A percentile compares a stretch with the other conserved stretches of the same genome.
phyloP scores from a whole-genome alignment of 225 moss, liverwort and hornwort species.

The Ulota crispa region DNA sequence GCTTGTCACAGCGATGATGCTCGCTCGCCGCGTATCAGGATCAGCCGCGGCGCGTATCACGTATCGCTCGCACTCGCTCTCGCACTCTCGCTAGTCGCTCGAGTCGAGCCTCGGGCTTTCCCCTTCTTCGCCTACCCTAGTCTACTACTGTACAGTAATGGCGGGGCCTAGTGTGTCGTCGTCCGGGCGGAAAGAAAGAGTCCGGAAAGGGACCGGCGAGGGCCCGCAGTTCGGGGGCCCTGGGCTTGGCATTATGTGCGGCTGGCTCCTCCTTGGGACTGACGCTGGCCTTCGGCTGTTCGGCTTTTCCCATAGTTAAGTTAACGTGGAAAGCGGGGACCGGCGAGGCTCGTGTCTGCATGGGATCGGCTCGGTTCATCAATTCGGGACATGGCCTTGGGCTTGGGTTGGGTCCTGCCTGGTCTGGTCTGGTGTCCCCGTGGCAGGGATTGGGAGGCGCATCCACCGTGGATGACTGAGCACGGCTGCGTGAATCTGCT shows the following conservation, averaged over 20 bases:
- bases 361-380: slow-evolving; percentile 7
- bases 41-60: slow-evolving; percentile 2
- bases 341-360: not conserved
- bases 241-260: slow-evolving; percentile 34
- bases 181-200: slow-evolving; percentile 19
- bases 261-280: not conserved
- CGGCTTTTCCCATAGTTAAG: not conserved
- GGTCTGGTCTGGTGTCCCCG: too few species aligned
- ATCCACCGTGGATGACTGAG: too few species aligned
- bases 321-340: not conserved
- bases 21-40: slow-evolving; percentile 35
- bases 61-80: not conserved
- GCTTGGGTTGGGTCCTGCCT: too few species aligned
- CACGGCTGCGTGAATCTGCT: too few species aligned
- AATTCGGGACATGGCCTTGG: not conserved
- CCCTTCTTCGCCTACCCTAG: too few species aligned
- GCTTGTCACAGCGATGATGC: slow-evolving; percentile 25
- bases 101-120: too few species aligned
- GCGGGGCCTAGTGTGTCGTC: slow-evolving; percentile 10
- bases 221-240: slow-evolving; percentile 11
- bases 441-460: too few species aligned
- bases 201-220: slow-evolving; percentile 24
- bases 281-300: not conserved
- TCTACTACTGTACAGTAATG: too few species aligned
- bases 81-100: slow-evolving; percentile 16